A percentile compares a stretch with the other conserved stretches of the same genome.
These are phyloP conservation scores for Claviceps sp. DNA, from an alignment of 2,329 filamentous ascomycete species.

Conservation along the genomic window DNA sequence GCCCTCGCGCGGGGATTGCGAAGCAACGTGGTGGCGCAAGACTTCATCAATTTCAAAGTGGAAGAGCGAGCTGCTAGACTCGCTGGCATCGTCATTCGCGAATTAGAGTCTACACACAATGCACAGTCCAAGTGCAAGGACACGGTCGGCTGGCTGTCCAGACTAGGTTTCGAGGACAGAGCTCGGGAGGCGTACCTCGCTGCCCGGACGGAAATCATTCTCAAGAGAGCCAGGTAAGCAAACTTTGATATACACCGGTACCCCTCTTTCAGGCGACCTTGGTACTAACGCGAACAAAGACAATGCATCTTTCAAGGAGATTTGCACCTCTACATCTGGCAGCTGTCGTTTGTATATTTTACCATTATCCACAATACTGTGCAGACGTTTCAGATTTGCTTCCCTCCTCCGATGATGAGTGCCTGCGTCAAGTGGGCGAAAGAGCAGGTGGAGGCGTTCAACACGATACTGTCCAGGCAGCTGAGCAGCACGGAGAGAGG, in stretches of 20 bases:
- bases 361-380: slow-evolving; percentile 89
- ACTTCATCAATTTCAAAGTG: slow-evolving; percentile 84
- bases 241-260: too few relatives aligned
- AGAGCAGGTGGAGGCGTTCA: slow-evolving; percentile 84
- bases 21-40: slow-evolving; percentile 75
- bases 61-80: slow-evolving; percentile 72
- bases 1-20: slow-evolving; percentile 67
- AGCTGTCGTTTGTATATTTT: slow-evolving; percentile 92
- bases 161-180: slow-evolving; percentile 80
- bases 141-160: slow-evolving; percentile 71
- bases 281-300: slow-evolving; percentile 27
- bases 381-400: slow-evolving; percentile 74
- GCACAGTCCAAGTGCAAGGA: slow-evolving; percentile 65
- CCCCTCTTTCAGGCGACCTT: too few relatives aligned
- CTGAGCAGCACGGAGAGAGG: slow-evolving; percentile 71
- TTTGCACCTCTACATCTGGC: slow-evolving; percentile 84
- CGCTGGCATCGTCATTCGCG: slow-evolving; percentile 61
- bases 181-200: slow-evolving; percentile 78
- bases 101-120: slow-evolving; percentile 64
- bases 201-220: slow-evolving; percentile 64
- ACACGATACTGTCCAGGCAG: slow-evolving; percentile 67
- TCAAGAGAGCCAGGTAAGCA: slow-evolving; percentile 63
- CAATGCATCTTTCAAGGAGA: slow-evolving; percentile 94
- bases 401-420: slow-evolving; percentile 76
- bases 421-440: slow-evolving; percentile 98